Conservation (phyloP, 441 rosid genomes). For the Corymbia calophylla region DNA sequence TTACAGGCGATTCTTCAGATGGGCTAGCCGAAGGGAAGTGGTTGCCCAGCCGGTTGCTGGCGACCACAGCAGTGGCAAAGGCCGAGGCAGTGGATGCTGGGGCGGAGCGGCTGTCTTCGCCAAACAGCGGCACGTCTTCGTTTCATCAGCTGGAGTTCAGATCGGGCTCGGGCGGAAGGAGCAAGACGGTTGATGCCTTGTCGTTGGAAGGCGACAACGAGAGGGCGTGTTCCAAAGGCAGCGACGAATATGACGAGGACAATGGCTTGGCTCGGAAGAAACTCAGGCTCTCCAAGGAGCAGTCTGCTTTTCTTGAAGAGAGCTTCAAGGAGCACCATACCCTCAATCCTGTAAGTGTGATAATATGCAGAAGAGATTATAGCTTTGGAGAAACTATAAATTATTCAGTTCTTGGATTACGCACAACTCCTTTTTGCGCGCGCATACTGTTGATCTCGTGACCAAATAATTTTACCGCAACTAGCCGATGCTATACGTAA, state of each 20-base stretch:
- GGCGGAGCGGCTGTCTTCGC: background rate
- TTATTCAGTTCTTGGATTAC: background rate
- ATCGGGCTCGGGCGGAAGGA: background rate
- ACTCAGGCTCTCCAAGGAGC: conserved; percentile 4
- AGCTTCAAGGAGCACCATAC: conserved; percentile 1
- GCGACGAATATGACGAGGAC: background rate
- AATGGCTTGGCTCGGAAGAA: background rate
- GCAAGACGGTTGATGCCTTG: background rate
- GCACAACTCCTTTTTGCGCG: background rate
- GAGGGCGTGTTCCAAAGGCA: background rate
- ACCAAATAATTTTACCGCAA: background rate
- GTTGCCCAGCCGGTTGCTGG: background rate
- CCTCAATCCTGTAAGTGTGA: background rate
- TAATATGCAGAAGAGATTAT: background rate
- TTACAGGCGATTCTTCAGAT: background rate
- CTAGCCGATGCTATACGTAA: background rate
- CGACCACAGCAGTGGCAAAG: background rate
- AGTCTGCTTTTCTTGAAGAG: background rate
- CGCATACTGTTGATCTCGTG: background rate
- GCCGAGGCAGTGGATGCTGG: background rate
- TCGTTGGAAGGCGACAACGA: background rate
- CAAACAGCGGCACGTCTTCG: background rate
- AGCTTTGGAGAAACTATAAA: background rate
- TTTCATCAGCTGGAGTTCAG: background rate
- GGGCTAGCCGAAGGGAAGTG: background rate